Evolutionary conservation across 2,329 filamentous ascomycete genomes (phyloP).

Genomic region (Tolypocladium paradoxum): DNA sequence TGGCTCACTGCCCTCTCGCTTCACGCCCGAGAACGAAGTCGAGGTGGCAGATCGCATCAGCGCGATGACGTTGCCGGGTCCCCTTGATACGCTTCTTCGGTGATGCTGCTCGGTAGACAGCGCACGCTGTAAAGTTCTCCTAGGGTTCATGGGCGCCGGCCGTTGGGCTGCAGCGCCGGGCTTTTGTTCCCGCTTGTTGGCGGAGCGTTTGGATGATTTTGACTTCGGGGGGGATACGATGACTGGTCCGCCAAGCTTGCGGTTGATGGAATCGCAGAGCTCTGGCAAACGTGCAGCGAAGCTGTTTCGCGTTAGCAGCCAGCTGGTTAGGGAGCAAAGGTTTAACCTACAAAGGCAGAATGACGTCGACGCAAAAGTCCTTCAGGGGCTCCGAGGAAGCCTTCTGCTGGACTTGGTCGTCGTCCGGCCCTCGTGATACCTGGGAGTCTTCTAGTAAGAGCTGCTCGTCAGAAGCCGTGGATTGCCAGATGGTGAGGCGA

Average conservation of each 20-base stretch:
- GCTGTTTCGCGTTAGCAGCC: conserved; percentile 32
- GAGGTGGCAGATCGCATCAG: conserved; percentile 60
- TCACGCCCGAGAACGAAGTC: conserved; percentile 47
- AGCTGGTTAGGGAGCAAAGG: not conserved
- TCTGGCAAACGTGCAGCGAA: conserved; percentile 68
- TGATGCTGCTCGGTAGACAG: conserved; percentile 48
- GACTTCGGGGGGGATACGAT: conserved; percentile 45
- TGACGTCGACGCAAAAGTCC: conserved; percentile 71
- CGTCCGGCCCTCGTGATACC: conserved; percentile 16
- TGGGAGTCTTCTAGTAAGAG: conserved; percentile 40
- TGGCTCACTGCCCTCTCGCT: conserved; percentile 57
- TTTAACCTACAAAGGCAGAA: conserved; percentile 60
- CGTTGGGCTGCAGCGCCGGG: conserved; percentile 43
- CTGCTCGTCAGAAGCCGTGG: conserved; percentile 52
- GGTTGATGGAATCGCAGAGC: conserved; percentile 58
- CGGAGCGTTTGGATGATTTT: conserved; percentile 32
- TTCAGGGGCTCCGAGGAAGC: conserved; percentile 51
- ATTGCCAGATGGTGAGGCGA: conserved; percentile 75
- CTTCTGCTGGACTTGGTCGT: conserved; percentile 27
- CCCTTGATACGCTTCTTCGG: conserved; percentile 43
- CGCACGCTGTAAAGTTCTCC: conserved; percentile 50
- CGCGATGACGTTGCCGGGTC: conserved; percentile 46
- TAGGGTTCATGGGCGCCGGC: conserved; percentile 26
- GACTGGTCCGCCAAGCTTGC: conserved; percentile 64
- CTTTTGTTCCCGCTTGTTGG: conserved; percentile 32